Evolutionary conservation across 2,329 filamentous ascomycete genomes (phyloP).

Genomic region (Aspergillus eucalypticola): DNA sequence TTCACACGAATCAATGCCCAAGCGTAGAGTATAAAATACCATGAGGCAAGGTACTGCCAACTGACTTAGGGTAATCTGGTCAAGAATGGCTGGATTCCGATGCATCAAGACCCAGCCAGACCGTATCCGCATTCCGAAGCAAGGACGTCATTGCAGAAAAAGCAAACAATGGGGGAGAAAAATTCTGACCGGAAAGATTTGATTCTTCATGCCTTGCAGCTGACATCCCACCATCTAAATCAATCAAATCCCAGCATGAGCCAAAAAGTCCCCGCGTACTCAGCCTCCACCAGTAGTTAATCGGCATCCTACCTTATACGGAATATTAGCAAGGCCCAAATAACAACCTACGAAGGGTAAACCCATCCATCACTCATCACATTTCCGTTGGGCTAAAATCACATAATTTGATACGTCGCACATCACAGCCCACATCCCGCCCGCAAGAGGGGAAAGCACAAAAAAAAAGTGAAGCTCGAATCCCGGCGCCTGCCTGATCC

Average conservation of each 20-base stretch:
- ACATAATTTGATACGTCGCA: not conserved
- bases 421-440: not conserved
- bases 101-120: not conserved
- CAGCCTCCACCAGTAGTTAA: not conserved
- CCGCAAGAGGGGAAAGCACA: not conserved
- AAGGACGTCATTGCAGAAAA: constrained; percentile 1
- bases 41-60: not conserved
- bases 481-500: not conserved
- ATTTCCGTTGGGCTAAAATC: not conserved
- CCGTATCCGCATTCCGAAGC: not conserved
- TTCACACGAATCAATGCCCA: no score
- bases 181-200: not conserved
- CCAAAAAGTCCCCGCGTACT: not conserved
- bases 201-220: not conserved
- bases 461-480: not conserved
- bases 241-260: not conserved
- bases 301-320: not conserved
- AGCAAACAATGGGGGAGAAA: not conserved
- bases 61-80: not conserved
- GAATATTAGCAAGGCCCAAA: not conserved
- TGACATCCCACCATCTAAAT: not conserved
- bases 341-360: not conserved
- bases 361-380: not conserved
- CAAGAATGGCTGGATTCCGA: not conserved
- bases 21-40: not conserved